Base-by-base conservation (phyloP, 2,329 filamentous ascomycete genomes). In the Grosmannia penicillata region DNA sequence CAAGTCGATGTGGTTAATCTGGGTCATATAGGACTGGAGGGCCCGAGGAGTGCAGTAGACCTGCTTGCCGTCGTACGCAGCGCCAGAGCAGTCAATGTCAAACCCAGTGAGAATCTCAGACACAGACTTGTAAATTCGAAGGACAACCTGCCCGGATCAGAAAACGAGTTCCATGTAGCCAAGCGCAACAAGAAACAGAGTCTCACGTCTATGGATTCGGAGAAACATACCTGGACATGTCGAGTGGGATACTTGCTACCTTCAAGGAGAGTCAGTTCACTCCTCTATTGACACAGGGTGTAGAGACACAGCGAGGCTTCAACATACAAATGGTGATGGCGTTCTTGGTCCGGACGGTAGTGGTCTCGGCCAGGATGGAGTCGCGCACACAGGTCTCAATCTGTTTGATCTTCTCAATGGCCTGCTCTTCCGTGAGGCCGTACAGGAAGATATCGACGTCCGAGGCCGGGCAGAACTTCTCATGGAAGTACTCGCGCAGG, bases 381-480 rank as follows among this genome's bases (percentile, higher is more conserved):
- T 91, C 80, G 32, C 74, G 75, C 47, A 93, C 69, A n/a, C 65
- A 68, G 18, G 65, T 60, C 55, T 93, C 85, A 43, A 93, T 89
- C 47, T 83, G 65, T 52, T 80, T 79, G 57, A 93, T 91, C 63
- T 93, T 91, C 50, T 85, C 75, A 15, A 86, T 63, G 1, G 82
- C 84, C 52, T 87, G 63, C 34, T 85, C 73, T 49, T 91, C 82
- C 8, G 68, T 77, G 44, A 93, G 65, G 0, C 78, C 84, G 49
- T 91, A 89, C 23, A 93, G 59, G 53, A 93, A 93, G 3, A 93
- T 66, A 53, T 93, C 85, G 9, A 93, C 81, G 54, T 93, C 85
- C 4, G 82, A 89, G 1, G 84, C 83, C 1, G 84, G 84, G 10
- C 81, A 82, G 45, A 89, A 72, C 43, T 76, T 74, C 50, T 87